Evolutionary conservation across 148 eudicot genomes (phyloP), one percentile per base, ranked within the genome.

Genomic region (Fagopyrum tataricum): DNA sequence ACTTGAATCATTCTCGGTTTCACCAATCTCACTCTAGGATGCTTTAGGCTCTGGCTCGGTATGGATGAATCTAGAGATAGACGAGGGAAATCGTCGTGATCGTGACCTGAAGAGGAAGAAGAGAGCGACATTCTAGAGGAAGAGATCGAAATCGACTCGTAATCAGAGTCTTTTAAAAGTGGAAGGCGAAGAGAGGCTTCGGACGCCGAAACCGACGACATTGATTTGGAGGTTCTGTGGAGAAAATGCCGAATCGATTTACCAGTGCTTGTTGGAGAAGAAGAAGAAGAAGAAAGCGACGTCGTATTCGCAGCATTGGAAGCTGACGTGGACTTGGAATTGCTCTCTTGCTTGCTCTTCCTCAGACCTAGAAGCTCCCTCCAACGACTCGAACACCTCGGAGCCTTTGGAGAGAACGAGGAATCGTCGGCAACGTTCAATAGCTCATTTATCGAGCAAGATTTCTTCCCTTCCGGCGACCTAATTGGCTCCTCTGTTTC

Each of bases 331-430:
- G 62, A 8, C 64, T 72, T 51, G 73, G 66, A 58, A 14, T 44
- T 48, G 5, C 7, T 10, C 1, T 80, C 76, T 39, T 77, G 74
- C 62, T 56, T 56, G 69, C 18, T 64, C 49, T 82, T 95, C 84
- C 80, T 88, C 56, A 91, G 74, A 6, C 97, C 97, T 18, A 91
- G 73, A 31, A 91, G 78, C 79, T 95, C 96, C 47, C 83, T 91
- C 97, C 97, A 91, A 4, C 97, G 81, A 40, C 86, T 86, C 3
- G 98, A 84, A 78, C 98, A 91, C 72, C 93, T 70, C n/a, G 97
- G 97, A 0, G 97, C 98, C 62, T 88, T 91, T 0, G 98, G 98
- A 1, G 97, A 91, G 39, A 85, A 88, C 74, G 85, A 80, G 48
- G 86, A 84, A 70, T 86, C 91, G 9, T 64, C 69, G 59, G 49